Conservation (phyloP, 805 yeast species). For the Ogataea naganishii region DNA sequence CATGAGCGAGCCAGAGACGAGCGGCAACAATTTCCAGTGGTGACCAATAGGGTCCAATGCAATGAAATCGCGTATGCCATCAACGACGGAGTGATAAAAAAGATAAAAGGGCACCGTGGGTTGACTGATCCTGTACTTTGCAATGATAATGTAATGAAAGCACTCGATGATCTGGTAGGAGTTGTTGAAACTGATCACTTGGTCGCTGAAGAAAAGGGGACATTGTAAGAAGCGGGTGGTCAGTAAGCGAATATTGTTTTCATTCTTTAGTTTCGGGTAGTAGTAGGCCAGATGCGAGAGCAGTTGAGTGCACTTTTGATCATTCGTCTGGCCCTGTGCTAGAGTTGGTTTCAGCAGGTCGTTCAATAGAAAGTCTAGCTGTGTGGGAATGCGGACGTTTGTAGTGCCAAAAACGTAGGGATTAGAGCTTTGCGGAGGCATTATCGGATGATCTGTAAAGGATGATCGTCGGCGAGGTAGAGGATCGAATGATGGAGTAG, state of each 20-base stretch:
- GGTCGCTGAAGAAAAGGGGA: slow-evolving; percentile 24
- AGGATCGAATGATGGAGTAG: no score
- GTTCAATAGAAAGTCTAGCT: slow-evolving; percentile 37
- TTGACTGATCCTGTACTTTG: slow-evolving; percentile 35
- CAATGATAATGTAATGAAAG: slow-evolving; percentile 34
- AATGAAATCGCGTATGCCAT: slow-evolving; percentile 25
- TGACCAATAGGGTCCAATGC: slow-evolving; percentile 10
- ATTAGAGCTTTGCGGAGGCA: no score
- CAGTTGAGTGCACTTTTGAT: slow-evolving; percentile 16
- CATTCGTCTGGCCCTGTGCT: slow-evolving; percentile 4
- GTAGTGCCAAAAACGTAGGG: no score
- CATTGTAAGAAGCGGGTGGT: slow-evolving; percentile 35
- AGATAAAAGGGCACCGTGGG: slow-evolving; percentile 38
- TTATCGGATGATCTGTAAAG: no score
- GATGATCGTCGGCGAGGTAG: no score
- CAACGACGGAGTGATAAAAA: slow-evolving; percentile 30
- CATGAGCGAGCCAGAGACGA: slow-evolving; percentile 35
- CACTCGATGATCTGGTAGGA: slow-evolving; percentile 36
- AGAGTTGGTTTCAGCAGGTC: slow-evolving; percentile 33
- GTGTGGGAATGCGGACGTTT: no score
- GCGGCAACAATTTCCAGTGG: slow-evolving; percentile 40
- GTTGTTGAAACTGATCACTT: slow-evolving; percentile 21
- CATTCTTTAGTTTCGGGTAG: slow-evolving; percentile 39
- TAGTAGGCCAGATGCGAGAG: slow-evolving; percentile 43
- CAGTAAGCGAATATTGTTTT: slow-evolving; percentile 34